phyloP scores from a whole-genome alignment of 805 yeast species.

The Teunomyces stri region DNA sequence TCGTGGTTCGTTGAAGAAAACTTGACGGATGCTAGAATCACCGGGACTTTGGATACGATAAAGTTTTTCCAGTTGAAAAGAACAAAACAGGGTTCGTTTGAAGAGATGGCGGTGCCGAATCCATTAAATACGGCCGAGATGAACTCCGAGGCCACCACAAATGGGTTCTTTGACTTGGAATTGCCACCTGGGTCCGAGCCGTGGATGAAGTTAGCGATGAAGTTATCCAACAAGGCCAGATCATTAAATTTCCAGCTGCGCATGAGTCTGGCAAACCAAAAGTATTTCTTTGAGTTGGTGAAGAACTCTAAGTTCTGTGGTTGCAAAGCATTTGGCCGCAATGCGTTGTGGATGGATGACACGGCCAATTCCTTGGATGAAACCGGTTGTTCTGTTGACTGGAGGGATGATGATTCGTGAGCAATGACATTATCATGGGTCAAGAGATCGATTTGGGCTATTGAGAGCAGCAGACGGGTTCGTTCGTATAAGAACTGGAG shows the following conservation, averaged over 20 bases:
- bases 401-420: not conserved
- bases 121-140: constrained; percentile 22
- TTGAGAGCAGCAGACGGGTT: constrained; percentile 5
- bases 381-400: not conserved
- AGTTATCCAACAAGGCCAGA: constrained; percentile 12
- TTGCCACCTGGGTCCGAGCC: constrained; percentile 8
- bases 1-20: constrained; percentile 7
- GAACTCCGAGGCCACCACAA: constrained; percentile 16
- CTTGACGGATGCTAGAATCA: constrained; percentile 19
- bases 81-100: constrained; percentile 23
- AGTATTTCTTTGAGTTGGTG: constrained; percentile 19
- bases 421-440: not conserved
- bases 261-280: constrained; percentile 26
- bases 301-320: constrained; percentile 3
- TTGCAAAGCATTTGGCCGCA: constrained; percentile 20
- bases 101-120: constrained; percentile 13
- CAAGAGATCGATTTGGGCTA: not conserved
- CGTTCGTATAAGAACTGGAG: constrained; percentile 14
- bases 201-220: constrained; percentile 8
- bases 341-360: constrained; percentile 12
- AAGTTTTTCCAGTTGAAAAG: constrained; percentile 36
- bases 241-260: constrained; percentile 21
- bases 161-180: constrained; percentile 11
- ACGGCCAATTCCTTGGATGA: not conserved
- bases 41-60: constrained; percentile 28